Evolutionary conservation across 1,139 yeast species (phyloP).

Genomic region (Saccharomyces pastorianus): DNA sequence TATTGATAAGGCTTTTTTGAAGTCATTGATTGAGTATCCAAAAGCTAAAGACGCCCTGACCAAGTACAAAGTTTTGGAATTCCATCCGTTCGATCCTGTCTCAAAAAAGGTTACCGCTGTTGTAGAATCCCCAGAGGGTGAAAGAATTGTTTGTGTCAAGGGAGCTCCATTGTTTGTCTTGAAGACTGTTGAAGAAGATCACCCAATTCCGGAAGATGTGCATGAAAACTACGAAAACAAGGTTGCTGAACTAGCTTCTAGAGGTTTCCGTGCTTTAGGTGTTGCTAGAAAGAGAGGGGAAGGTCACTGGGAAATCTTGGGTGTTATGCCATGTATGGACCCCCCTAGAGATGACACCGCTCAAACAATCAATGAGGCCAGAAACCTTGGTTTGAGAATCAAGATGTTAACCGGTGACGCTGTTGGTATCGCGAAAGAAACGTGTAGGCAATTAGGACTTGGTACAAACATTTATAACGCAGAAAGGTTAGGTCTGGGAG

Average conservation of each 20-base stretch:
- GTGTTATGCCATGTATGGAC: constrained; percentile 98
- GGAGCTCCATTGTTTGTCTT: constrained; percentile 95
- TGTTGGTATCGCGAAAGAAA: constrained; percentile 97
- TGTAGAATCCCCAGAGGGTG: constrained; percentile 94
- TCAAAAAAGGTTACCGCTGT: constrained; percentile 93
- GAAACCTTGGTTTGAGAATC: constrained; percentile 86
- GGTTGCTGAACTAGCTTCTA: constrained; percentile 93
- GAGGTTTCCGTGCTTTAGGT: constrained; percentile 98
- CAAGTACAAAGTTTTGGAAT: constrained; percentile 89
- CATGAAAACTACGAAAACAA: constrained; percentile 93
- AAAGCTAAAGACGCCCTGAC: constrained; percentile 92
- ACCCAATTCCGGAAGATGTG: constrained; percentile 92
- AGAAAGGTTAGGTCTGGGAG: constrained; percentile 92
- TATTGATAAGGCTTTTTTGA: constrained; percentile 93
- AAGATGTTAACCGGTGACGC: constrained; percentile 99
- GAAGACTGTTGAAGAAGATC: constrained; percentile 94
- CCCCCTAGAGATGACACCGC: constrained; percentile 99
- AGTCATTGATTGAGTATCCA: constrained; percentile 79
- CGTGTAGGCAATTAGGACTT: constrained; percentile 94
- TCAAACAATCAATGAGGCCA: constrained; percentile 89
- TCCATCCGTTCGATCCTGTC: constrained; percentile 97
- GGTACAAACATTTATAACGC: constrained; percentile 97
- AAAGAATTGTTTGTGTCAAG: constrained; percentile 91
- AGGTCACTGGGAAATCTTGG: constrained; percentile 96
- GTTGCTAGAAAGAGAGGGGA: constrained; percentile 99